These are phyloP conservation scores for Penicillium subrubescens DNA, from an alignment of 495 filamentous ascomycete genomes.

Conservation along the genomic window DNA sequence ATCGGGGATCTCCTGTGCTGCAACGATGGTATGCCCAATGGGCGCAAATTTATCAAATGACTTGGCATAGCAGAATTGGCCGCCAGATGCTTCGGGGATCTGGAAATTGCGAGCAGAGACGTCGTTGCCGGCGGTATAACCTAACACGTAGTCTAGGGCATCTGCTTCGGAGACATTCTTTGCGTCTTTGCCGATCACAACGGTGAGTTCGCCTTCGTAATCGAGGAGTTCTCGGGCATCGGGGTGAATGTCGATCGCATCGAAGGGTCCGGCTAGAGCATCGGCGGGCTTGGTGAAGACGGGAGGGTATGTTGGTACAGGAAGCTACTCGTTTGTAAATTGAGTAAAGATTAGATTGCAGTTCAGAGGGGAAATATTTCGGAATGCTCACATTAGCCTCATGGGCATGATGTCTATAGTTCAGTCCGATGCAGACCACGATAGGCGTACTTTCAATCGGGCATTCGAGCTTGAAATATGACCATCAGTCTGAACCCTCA, in stretches of 20 bases:
- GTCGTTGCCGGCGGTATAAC: slow-evolving; percentile 74
- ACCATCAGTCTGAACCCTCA: not conserved
- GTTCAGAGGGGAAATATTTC: not conserved
- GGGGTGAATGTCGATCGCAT: slow-evolving; percentile 55
- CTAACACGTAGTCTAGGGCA: slow-evolving; percentile 68
- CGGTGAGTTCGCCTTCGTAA: slow-evolving; percentile 75
- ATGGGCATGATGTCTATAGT: slow-evolving; percentile 70
- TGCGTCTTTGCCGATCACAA: slow-evolving; percentile 63
- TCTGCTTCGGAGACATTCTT: slow-evolving; percentile 59
- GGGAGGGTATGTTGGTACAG: slow-evolving; percentile 66
- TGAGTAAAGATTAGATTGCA: not conserved
- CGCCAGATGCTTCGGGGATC: slow-evolving; percentile 60
- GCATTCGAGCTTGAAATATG: slow-evolving; percentile 2
- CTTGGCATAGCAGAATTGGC: slow-evolving; percentile 74
- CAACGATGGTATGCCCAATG: slow-evolving; percentile 68
- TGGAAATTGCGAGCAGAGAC: slow-evolving; percentile 75
- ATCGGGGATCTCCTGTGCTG: slow-evolving; percentile 49
- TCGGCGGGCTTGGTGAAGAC: slow-evolving; percentile 75
- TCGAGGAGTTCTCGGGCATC: slow-evolving; percentile 51
- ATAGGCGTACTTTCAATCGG: slow-evolving; percentile 26
- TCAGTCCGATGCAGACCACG: slow-evolving; percentile 68
- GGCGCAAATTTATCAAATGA: slow-evolving; percentile 81
- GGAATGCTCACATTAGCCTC: slow-evolving; percentile 59
- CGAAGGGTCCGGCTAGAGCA: slow-evolving; percentile 61
- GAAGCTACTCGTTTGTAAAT: slow-evolving; percentile 12